These are phyloP conservation scores for Candida broadrunensis DNA, from an alignment of 805 yeast species.

Conservation along the genomic window DNA sequence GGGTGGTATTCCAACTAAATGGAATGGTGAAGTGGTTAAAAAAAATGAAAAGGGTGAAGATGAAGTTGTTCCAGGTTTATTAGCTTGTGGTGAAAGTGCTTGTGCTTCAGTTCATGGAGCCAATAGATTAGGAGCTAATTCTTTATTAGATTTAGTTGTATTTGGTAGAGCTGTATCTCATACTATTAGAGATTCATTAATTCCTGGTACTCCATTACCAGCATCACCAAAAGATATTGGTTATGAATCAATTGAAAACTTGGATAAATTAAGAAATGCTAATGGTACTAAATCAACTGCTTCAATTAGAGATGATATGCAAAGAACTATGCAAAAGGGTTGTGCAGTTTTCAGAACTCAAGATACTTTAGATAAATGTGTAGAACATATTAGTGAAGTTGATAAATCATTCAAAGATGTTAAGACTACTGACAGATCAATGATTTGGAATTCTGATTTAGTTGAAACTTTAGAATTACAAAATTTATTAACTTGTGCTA, in stretches of 20 bases:
- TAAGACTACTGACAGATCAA: constrained; percentile 89
- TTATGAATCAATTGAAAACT: constrained; percentile 81
- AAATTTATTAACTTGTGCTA: constrained; percentile 94
- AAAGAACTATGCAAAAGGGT: constrained; percentile 92
- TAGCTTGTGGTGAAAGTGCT: constrained; percentile 98
- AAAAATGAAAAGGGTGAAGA: constrained; percentile 86
- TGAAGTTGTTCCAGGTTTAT: constrained; percentile 84
- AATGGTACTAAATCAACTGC: constrained; percentile 82
- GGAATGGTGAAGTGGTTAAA: constrained; percentile 92
- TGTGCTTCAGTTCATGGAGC: constrained; percentile 99
- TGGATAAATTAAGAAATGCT: constrained; percentile 85
- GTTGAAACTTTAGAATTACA: constrained; percentile 95
- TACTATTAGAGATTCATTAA: constrained; percentile 78
- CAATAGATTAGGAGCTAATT: constrained; percentile 98
- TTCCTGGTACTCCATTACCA: constrained; percentile 86
- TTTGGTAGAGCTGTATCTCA: constrained; percentile 98
- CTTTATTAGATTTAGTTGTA: constrained; percentile 91
- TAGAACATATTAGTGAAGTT: constrained; percentile 66
- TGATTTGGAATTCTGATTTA: constrained; percentile 98
- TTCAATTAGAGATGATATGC: constrained; percentile 88
- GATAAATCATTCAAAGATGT: constrained; percentile 73
- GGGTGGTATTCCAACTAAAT: constrained; percentile 99
- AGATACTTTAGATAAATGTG: constrained; percentile 90
- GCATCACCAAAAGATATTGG: constrained; percentile 86
- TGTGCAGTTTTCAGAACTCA: constrained; percentile 97